These are phyloP conservation scores for Podila epicladia DNA, from an alignment of 192 early-diverging fungal species.

Conservation along the genomic window DNA sequence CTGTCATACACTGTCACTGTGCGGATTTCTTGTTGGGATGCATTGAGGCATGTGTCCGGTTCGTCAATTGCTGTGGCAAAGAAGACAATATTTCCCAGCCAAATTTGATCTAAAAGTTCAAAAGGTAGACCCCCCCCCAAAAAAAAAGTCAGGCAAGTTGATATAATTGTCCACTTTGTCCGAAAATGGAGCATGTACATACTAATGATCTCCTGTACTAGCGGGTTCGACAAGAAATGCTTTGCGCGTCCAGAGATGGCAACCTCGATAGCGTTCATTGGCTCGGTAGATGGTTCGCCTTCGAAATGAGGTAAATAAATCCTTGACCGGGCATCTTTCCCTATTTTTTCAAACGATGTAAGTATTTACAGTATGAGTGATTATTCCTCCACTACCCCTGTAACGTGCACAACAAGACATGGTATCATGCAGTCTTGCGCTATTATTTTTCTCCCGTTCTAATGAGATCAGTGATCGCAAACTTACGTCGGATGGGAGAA, in stretches of 20 bases:
- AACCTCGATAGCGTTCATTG: constrained; percentile 53
- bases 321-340: constrained; percentile 26
- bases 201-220: constrained; percentile 55
- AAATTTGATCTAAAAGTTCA: constrained; percentile 43
- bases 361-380: neutral
- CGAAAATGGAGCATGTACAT: neutral
- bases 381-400: too few species aligned
- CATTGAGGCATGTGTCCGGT: constrained; percentile 34
- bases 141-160: too few species aligned
- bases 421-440: too few species aligned
- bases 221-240: constrained; percentile 47
- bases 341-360: neutral
- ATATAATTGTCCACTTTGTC: neutral
- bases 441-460: too few species aligned
- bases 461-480: too few species aligned
- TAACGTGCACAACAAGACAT: too few species aligned
- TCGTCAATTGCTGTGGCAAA: constrained; percentile 52
- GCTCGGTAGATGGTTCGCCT: constrained; percentile 36
- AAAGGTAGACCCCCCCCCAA: too few species aligned
- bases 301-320: constrained; percentile 40
- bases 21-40: constrained; percentile 37
- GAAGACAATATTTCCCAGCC: constrained; percentile 54
- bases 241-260: constrained; percentile 55
- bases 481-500: constrained; percentile 37
- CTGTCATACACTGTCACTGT: constrained; percentile 41